phyloP scores from a whole-genome alignment of 495 filamentous ascomycete genomes.

The Penicillium cataractarum region DNA sequence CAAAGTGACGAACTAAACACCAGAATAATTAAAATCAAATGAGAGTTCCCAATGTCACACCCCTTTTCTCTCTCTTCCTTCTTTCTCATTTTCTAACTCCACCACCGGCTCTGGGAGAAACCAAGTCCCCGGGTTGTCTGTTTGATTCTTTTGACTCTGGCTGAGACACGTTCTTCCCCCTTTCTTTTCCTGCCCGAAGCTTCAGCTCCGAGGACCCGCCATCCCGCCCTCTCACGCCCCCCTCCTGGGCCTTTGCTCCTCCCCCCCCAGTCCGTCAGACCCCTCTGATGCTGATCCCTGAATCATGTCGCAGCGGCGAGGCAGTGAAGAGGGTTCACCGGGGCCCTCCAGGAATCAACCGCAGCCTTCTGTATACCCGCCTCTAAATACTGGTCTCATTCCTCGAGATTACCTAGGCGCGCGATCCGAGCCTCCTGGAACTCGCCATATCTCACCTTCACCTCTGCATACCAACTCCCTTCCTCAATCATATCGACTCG shows the following conservation, averaged over 20 bases:
- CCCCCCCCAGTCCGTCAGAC: slow-evolving; percentile 21
- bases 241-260: slow-evolving; percentile 20
- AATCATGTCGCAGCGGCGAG: slow-evolving; percentile 50
- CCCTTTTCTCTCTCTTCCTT: slow-evolving; percentile 4
- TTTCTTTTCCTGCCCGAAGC: slow-evolving; percentile 23
- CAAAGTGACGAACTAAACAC: slow-evolving; percentile 5
- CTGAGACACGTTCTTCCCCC: slow-evolving; percentile 15
- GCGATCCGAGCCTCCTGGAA: slow-evolving; percentile 36
- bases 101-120: slow-evolving; percentile 4
- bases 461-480: slow-evolving; percentile 42
- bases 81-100: slow-evolving; percentile 1
- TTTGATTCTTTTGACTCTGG: slow-evolving; percentile 6
- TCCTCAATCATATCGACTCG: slow-evolving; percentile 26
- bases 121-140: not conserved
- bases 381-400: slow-evolving; percentile 32
- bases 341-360: slow-evolving; percentile 22
- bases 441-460: slow-evolving; percentile 40
- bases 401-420: slow-evolving; percentile 38
- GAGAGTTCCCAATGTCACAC: slow-evolving; percentile 6
- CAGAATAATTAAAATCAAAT: slow-evolving; percentile 5
- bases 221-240: slow-evolving; percentile 14
- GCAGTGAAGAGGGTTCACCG: slow-evolving; percentile 31
- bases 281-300: slow-evolving; percentile 35
- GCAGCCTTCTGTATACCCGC: slow-evolving; percentile 18
- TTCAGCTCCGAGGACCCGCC: slow-evolving; percentile 33